Conservation (phyloP, 164 flowering plant genomes). For the Tetracentron sinense region DNA sequence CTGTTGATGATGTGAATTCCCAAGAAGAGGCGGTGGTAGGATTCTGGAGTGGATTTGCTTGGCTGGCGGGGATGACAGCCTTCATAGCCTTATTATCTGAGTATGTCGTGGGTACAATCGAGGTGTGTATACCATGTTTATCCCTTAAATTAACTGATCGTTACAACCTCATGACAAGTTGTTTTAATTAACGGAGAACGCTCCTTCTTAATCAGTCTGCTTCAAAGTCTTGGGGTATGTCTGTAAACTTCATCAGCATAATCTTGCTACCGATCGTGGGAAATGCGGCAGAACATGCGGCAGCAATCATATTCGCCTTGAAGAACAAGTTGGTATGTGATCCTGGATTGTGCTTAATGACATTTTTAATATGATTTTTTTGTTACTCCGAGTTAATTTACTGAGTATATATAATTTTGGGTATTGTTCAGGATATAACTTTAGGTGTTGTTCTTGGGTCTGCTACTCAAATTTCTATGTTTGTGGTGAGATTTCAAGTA, state of each 20-base stretch:
- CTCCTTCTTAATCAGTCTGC: conserved; percentile 47
- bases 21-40: conserved; percentile 62
- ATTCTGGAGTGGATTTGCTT: conserved; percentile 62
- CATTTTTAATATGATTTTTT: not conserved
- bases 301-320: conserved; percentile 81
- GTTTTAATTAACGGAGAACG: not conserved
- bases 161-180: not conserved
- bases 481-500: conserved; percentile 59
- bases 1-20: conserved; percentile 19
- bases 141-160: not conserved
- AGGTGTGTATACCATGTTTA: conserved; percentile 41
- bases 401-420: not conserved
- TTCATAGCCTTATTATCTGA: conserved; percentile 76
- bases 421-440: conserved; percentile 68
- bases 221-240: conserved; percentile 79
- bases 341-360: not conserved
- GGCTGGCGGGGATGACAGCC: conserved; percentile 70
- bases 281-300: conserved; percentile 96
- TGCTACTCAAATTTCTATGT: conserved; percentile 85
- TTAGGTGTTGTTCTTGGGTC: conserved; percentile 92
- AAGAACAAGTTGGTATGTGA: conserved; percentile 81
- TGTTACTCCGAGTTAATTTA: not conserved
- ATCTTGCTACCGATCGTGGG: conserved; percentile 91
- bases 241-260: conserved; percentile 83
- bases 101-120: conserved; percentile 78